These are phyloP conservation scores for Aspergillus alliaceus DNA, from an alignment of 2,329 filamentous ascomycete genomes.

Conservation along the genomic window DNA sequence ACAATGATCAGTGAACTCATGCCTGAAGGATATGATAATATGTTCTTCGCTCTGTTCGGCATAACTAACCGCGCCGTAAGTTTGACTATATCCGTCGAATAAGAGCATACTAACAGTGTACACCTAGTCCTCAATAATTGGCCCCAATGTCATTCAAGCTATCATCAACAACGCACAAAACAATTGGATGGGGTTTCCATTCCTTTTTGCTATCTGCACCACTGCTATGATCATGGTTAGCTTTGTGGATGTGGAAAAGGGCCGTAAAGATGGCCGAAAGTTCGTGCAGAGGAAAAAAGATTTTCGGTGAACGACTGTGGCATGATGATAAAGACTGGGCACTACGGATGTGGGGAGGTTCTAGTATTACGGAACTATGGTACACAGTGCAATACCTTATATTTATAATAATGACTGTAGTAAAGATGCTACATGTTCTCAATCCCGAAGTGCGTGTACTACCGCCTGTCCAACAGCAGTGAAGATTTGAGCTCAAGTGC, in stretches of 20 bases:
- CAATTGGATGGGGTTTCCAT: constrained; percentile 47
- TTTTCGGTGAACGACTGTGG: constrained; percentile 25
- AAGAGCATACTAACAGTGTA: neutral
- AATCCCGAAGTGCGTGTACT: too few species aligned
- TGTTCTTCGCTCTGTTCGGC: constrained; percentile 47
- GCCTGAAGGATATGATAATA: constrained; percentile 45
- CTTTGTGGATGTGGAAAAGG: constrained; percentile 44
- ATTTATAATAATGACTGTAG: too few species aligned
- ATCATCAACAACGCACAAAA: constrained; percentile 45
- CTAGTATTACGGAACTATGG: neutral
- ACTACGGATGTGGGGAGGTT: neutral
- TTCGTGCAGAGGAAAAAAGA: constrained; percentile 39
- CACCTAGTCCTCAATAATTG: constrained; percentile 43
- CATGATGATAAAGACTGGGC: constrained; percentile 1
- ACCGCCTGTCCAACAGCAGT: too few species aligned
- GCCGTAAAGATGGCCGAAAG: constrained; percentile 37
- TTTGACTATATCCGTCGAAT: neutral
- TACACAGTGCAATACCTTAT: too few species aligned
- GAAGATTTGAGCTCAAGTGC: too few species aligned
- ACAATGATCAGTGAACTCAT: constrained; percentile 48
- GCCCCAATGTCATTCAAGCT: constrained; percentile 45
- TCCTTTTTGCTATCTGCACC: constrained; percentile 40
- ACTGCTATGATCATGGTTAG: constrained; percentile 40
- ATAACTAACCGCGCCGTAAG: constrained; percentile 46
- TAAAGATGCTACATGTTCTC: too few species aligned